These are phyloP conservation scores for Trypanosoma grayi DNA, from an alignment of 208 protist species.

Conservation along the genomic window DNA sequence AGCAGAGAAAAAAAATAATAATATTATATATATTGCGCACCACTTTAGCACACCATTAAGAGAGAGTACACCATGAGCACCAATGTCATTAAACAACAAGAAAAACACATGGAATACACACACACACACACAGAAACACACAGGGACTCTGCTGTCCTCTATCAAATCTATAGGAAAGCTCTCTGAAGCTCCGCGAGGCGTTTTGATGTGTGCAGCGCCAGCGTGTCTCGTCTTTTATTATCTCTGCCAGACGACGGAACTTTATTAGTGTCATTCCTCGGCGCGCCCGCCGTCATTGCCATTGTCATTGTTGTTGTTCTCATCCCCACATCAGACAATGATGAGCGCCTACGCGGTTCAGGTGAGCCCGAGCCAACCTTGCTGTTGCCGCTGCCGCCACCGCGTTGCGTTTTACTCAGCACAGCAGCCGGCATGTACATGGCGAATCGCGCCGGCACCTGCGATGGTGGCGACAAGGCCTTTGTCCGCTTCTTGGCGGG, in stretches of 20 bases:
- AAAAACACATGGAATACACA: no score
- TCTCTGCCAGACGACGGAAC: slow-evolving; percentile 14
- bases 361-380: background rate
- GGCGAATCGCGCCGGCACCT: slow-evolving; percentile 25
- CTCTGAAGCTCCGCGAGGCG: slow-evolving; percentile 26
- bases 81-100: no score
- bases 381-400: background rate
- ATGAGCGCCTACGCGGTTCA: background rate
- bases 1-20: background rate
- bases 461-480: background rate
- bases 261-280: slow-evolving; percentile 2
- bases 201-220: slow-evolving; percentile 20
- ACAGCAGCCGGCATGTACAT: slow-evolving; percentile 31
- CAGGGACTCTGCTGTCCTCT: background rate
- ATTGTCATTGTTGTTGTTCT: background rate
- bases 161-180: slow-evolving; percentile 25
- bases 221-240: slow-evolving; percentile 12
- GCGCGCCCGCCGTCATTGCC: background rate
- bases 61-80: background rate
- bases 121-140: no score
- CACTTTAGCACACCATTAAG: background rate
- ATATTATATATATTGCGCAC: background rate
- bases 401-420: background rate
- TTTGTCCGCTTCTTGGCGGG: background rate
- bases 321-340: background rate